Percentiles rank a stretch among this genome's conserved stretches.
Evolutionary conservation across 805 yeast species (phyloP).

Genomic region (Suhomyces emberorum): DNA sequence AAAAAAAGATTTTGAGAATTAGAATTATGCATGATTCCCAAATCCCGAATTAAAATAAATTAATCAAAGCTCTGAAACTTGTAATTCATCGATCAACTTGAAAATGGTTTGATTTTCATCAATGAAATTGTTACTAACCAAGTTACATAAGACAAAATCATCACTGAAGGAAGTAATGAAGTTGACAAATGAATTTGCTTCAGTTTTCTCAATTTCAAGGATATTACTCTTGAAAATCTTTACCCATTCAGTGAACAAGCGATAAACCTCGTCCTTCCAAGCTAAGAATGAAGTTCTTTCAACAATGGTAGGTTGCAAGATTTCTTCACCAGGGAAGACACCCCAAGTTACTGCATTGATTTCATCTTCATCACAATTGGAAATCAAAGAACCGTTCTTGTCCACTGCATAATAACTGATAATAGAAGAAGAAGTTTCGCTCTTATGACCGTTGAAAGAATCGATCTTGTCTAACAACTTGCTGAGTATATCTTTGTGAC

Average conservation of each 20-base stretch:
- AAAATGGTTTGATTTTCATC: conserved; percentile 57
- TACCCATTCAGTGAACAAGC: conserved; percentile 80
- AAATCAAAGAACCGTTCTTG: conserved; percentile 51
- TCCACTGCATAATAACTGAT: conserved; percentile 78
- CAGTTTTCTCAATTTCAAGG: conserved; percentile 26
- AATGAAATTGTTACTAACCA: conserved; percentile 82
- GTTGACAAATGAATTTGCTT: conserved; percentile 29
- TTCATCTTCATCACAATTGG: conserved; percentile 71
- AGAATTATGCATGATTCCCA: neutral
- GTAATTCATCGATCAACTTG: conserved; percentile 42
- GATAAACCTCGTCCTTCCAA: conserved; percentile 94
- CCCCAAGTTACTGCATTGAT: conserved; percentile 99
- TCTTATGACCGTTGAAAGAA: conserved; percentile 34
- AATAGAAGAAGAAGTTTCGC: conserved; percentile 40
- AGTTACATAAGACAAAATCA: conserved; percentile 73
- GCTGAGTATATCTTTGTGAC: conserved; percentile 51
- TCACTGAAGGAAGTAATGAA: conserved; percentile 48
- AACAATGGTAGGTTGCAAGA: conserved; percentile 93
- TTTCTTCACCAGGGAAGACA: conserved; percentile 92
- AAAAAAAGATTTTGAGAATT: neutral
- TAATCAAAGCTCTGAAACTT: conserved; percentile 10
- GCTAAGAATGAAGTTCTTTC: conserved; percentile 90
- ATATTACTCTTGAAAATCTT: conserved; percentile 42
- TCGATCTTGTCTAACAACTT: conserved; percentile 42
- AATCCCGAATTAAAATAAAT: neutral